Evolutionary conservation across 2,329 filamentous ascomycete genomes (phyloP), one percentile per base, ranked within the genome.

Genomic region (Aschersonia sp.): DNA sequence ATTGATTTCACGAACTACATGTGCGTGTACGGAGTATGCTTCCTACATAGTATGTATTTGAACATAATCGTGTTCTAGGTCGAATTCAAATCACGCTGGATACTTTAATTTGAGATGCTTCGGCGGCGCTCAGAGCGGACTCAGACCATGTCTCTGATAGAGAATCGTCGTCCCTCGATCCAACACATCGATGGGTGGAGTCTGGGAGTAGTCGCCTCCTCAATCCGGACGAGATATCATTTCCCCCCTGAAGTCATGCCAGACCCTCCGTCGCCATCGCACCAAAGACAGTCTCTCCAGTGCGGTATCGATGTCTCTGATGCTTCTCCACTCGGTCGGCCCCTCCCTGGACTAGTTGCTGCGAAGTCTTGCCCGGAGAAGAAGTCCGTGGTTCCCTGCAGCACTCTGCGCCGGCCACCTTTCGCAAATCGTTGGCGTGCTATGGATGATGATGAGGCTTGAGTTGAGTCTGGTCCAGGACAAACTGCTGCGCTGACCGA

Each of bases 401-500:
- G 44, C 40, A 45, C 46, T 12, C 41, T 43, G 40, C 42, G 38
- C 38, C 43, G 35, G 44, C 43, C 44, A 35, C 20, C 35, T 30
- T 46, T 42, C 20, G 32, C 29, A 47, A 28, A 30, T 9, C 42
- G 31, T 29, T 28, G 32, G 35, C 12, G 35, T 38, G 35, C 12
- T 38, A 38, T 38, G 35, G 20, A 42, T 42, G 6, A n/a, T 42
- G 31, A 30, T 35, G 44, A 9, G 29, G 35, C 41, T 43, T 38
- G 43, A 45, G 30, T 40, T 41, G 31, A 42, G 49, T 44, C 30
- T 41, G 44, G 32, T 35, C 31, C 35, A 30, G 30, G 46, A 40
- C 48, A 44, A 45, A 46, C 49, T 44, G 48, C 44, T 12, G 40
- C 30, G 43, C 44, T 42, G 45, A 46, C 41, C 45, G 40, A 47